Conservation (phyloP, 1,284 basidiomycete genomes). For the Taiwanofungus camphoratus region DNA sequence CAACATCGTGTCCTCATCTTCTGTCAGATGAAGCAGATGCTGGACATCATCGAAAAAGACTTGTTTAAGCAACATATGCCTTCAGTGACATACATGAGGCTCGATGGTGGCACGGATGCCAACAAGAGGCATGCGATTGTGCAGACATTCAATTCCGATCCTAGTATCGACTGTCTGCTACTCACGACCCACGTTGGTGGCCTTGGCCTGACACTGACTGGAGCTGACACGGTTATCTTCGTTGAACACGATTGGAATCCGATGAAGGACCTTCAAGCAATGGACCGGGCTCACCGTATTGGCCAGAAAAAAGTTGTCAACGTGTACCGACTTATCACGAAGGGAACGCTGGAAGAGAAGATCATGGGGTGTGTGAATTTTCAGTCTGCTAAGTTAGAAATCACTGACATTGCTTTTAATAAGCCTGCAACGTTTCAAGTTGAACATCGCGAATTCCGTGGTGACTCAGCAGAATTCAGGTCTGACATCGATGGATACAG, state of each 20-base stretch:
- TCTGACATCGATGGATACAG: slow-evolving; percentile 93
- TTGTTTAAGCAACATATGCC: slow-evolving; percentile 93
- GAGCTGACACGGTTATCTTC: slow-evolving; percentile 98
- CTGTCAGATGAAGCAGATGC: slow-evolving; percentile 99
- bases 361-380: slow-evolving; percentile 87
- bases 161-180: slow-evolving; percentile 94
- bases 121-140: slow-evolving; percentile 93
- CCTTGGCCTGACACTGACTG: slow-evolving; percentile 92
- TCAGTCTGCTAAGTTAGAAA: no score
- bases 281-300: slow-evolving; percentile 98
- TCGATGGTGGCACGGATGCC: slow-evolving; percentile 88
- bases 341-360: slow-evolving; percentile 97
- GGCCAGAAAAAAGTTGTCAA: slow-evolving; percentile 99
- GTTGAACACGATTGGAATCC: slow-evolving; percentile 99
- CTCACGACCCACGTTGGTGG: slow-evolving; percentile 98
- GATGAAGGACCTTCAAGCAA: slow-evolving; percentile 99
- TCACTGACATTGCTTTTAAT: slow-evolving; percentile 24
- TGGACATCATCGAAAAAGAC: slow-evolving; percentile 95
- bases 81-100: slow-evolving; percentile 94
- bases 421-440: slow-evolving; percentile 95
- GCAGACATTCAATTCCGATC: slow-evolving; percentile 97
- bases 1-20: slow-evolving; percentile 98
- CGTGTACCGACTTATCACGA: slow-evolving; percentile 95
- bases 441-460: slow-evolving; percentile 95
- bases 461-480: slow-evolving; percentile 97